These are phyloP conservation scores for Skeletonema potamos DNA, from an alignment of 108 stramenopile genomes.

Conservation along the genomic window DNA sequence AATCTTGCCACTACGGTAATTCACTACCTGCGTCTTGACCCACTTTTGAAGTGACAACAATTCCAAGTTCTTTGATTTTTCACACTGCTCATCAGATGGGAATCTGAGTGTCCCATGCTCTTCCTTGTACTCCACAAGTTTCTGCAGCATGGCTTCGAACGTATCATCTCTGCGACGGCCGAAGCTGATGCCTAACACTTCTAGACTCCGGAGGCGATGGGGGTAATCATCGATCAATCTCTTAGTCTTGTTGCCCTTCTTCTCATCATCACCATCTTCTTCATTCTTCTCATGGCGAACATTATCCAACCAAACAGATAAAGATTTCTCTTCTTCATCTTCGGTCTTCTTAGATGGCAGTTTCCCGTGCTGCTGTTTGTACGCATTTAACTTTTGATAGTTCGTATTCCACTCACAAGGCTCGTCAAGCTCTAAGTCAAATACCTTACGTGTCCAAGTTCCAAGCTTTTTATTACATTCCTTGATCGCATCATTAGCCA, in stretches of 20 bases:
- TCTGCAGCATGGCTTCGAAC: conserved; percentile 56
- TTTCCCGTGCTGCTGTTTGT: conserved; percentile 16
- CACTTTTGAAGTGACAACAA: conserved; percentile 33
- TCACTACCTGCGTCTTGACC: conserved; percentile 31
- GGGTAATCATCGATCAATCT: conserved; percentile 27
- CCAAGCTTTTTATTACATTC: conserved; percentile 6
- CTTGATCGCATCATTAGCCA: conserved; percentile 27
- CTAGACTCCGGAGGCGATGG: conserved; percentile 28
- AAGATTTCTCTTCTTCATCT: conserved; percentile 29
- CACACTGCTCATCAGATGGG: conserved; percentile 52
- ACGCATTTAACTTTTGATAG: conserved; percentile 20
- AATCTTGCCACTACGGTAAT: conserved; percentile 19
- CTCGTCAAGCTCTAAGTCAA: conserved; percentile 44
- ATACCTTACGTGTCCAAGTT: conserved; percentile 31
- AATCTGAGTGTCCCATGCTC: conserved; percentile 46
- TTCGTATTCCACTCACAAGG: conserved; percentile 37
- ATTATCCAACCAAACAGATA: conserved; percentile 29
- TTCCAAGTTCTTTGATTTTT: conserved; percentile 25
- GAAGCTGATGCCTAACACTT: conserved; percentile 9
- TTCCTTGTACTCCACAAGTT: conserved; percentile 56
- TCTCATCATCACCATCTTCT: conserved; percentile 11
- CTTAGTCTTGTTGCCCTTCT: conserved; percentile 1
- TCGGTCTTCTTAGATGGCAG: conserved; percentile 21
- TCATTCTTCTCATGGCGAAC: conserved; percentile 2
- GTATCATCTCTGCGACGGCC: conserved; percentile 12